A percentile compares a stretch with the other conserved stretches of the same genome.
Conservation (phyloP, 805 yeast species). For the Cyberlindnera euphorbiae region DNA sequence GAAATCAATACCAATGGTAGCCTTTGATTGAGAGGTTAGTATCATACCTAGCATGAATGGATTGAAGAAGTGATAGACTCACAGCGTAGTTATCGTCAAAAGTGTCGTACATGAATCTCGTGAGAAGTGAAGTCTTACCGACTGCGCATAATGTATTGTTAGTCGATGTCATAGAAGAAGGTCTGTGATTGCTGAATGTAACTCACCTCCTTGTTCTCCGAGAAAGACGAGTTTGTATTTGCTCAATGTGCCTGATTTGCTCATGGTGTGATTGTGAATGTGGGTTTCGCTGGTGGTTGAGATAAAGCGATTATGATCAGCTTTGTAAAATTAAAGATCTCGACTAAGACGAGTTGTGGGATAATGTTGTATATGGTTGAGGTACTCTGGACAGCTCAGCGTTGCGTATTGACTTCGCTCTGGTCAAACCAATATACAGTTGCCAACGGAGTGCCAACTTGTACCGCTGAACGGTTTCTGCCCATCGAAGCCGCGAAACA, state of each 20-base stretch:
- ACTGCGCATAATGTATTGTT: constrained; percentile 55
- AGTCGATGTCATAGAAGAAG: constrained; percentile 7
- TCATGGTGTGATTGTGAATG: constrained; percentile 16
- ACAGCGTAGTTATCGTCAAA: constrained; percentile 88
- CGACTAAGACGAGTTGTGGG: too few relatives aligned
- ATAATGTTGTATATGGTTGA: too few relatives aligned
- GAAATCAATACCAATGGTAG: constrained; percentile 96
- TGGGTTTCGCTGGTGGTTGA: too few relatives aligned
- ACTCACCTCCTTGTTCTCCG: constrained; percentile 68
- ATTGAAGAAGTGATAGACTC: constrained; percentile 13
- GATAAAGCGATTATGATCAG: too few relatives aligned
- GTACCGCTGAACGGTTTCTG: too few relatives aligned
- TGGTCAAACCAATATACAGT: too few relatives aligned
- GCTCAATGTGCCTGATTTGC: constrained; percentile 30
- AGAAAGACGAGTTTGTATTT: constrained; percentile 89
- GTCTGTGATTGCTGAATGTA: too few relatives aligned
- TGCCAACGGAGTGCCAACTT: too few relatives aligned
- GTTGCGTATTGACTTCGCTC: too few relatives aligned
- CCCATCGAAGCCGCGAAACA: too few relatives aligned
- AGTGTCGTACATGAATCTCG: constrained; percentile 97
- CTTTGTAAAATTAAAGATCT: too few relatives aligned
- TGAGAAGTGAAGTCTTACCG: constrained; percentile 92
- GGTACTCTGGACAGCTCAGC: too few relatives aligned
- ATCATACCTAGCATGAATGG: constrained; percentile 1
- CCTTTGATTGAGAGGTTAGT: constrained; percentile 35